Base-by-base conservation (phyloP, 441 rosid species). In the Pelargonium citronellum region DNA sequence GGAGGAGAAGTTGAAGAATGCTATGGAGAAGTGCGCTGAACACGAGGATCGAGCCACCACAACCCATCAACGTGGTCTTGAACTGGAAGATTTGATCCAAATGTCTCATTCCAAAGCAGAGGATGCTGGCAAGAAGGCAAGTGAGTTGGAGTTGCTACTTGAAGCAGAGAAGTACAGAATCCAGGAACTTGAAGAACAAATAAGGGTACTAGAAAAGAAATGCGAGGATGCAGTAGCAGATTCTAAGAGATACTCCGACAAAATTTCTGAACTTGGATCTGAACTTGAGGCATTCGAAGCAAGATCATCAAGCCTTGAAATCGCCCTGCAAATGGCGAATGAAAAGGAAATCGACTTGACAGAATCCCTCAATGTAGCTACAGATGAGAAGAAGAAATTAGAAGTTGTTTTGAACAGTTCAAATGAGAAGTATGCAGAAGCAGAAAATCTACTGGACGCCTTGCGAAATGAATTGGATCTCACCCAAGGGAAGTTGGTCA, bases 171-270 rank as follows among this genome's bases (percentile, higher is more conserved):
- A 89, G 68, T 83, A 79, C 78, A 86, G 91, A 80, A 95, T 88
- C 73, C 92, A 89, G 79, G 98, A 95, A 78, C 97, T 91, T 70
- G 97, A 88, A 78, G 97, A 91, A 80, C 96, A 89, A 77, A 73
- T 86, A 67, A 78, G 84, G 74, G 63, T 80, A 49, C 75, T 91
- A 43, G 92, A 92, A 77, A 95, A 82, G 83, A 92, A 87, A 79
- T 78, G 76, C 41, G 84, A 55, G 7, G 90, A 84, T 41, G 74
- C 89, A 24, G 99, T 91, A 80, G 86, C 82, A 39, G 87, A 87
- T 46, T 83, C 90, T 61, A 80, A 80, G 72, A 81, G 77, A 69
- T 64, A 84, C 80, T 73, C 82, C 0, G 76, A 76, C 58, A 82
- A 83, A 81, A 80, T 78, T 43, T 82, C 86, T 67, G 91, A 91